These are phyloP conservation scores for Cercospora brassicicola DNA, from an alignment of 2,329 filamentous ascomycete species.

Conservation along the genomic window DNA sequence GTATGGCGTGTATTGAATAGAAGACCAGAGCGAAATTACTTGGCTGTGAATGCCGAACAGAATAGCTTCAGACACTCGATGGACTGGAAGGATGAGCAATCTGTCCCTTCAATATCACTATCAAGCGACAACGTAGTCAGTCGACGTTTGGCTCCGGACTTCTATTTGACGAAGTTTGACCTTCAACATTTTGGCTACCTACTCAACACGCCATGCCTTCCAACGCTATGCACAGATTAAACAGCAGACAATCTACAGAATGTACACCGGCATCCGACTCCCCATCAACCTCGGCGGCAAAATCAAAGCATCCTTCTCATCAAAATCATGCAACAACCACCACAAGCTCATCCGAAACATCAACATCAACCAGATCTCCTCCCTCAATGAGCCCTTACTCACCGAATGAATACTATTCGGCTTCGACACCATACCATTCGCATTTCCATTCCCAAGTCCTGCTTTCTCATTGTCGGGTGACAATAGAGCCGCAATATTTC, in stretches of 20 bases:
- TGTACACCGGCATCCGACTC: slow-evolving; percentile 18
- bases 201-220: background rate
- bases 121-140: background rate
- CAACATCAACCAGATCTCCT: slow-evolving; percentile 18
- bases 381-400: background rate
- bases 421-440: background rate
- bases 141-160: background rate
- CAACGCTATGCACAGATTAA: background rate
- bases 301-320: slow-evolving; percentile 14
- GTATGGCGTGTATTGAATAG: background rate
- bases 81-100: background rate
- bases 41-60: background rate
- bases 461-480: background rate
- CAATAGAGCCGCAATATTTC: background rate
- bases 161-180: background rate
- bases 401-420: background rate
- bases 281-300: slow-evolving; percentile 17
- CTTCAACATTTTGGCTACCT: background rate
- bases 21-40: background rate
- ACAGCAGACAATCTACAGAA: background rate
- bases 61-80: background rate
- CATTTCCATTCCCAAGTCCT: background rate
- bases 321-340: slow-evolving; percentile 22
- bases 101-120: background rate
- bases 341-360: slow-evolving; percentile 18